Base-by-base conservation (phyloP, 2,329 filamentous ascomycete genomes). In the Colletotrichum godetiae region DNA sequence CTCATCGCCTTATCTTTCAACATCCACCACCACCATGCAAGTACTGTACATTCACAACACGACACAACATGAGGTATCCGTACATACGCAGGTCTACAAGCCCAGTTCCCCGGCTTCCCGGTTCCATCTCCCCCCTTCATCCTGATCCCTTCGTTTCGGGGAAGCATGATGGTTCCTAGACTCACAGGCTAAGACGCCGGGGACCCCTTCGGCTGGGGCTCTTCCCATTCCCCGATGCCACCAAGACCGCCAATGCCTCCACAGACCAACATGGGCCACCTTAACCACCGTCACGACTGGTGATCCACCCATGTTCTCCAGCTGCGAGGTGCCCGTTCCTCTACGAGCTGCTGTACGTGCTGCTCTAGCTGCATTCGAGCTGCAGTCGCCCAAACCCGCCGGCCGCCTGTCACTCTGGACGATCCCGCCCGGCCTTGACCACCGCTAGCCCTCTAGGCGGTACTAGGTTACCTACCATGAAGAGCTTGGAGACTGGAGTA, bases 71-170 rank as follows among this genome's bases (percentile, higher is more conserved):
- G 19, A 42, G 52, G 11, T 29, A 55, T 24, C 13, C 52, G 10
- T 3, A 55, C 6, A n/a, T 24, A 27, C 22, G 27, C 52, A 24
- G 22, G 27, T 46, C 60, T 15, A 52, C 57, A 24, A 27, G 24
- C 37, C 59, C n/a, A 56, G 71, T 52, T 72, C 67, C 71, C 71
- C 67, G 61, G 71, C 35, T 71, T 73, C 67, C 71, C 35, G 71
- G 71, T 71, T 66, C 67, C 56, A 52, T 65, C 55, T 24, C 27
- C 61, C 67, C 70, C 67, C 67, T 33, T 68, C 68, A 56, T 60
- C 53, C 55, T 70, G 29, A 27, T 66, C 46, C 67, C 61, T 73
- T 73, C 71, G 71, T 66, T 71, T 73, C 71, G 71, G 71, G 71
- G 71, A 73, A 71, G 71, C 67, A 73, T 61, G 67, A 71, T 46